Evolutionary conservation across 2,329 filamentous ascomycete species (phyloP).

Genomic region (Trichoderma atroviride): DNA sequence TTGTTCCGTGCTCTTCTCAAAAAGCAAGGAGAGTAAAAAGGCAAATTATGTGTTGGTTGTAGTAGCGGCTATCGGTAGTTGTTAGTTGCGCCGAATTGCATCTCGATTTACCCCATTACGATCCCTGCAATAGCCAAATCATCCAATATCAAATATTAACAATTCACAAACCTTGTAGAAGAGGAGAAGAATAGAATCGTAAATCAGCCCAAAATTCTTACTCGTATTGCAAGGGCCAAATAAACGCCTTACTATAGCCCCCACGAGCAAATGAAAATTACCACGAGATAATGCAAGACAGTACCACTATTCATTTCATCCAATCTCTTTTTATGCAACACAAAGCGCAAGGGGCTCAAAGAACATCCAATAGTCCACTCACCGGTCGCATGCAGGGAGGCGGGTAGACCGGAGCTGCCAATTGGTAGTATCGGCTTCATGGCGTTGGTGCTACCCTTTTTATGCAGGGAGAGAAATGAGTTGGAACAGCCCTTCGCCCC

Average conservation of each 20-base stretch:
- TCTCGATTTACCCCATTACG: background rate
- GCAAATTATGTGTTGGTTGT: background rate
- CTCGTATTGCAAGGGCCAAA: background rate
- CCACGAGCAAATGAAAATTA: background rate
- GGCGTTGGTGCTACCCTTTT: background rate
- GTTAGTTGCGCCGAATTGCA: background rate
- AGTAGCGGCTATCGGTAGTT: background rate
- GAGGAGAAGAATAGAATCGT: background rate
- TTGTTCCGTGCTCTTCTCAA: background rate
- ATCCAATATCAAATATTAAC: background rate
- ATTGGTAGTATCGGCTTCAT: background rate
- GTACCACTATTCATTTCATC: background rate
- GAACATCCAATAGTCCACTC: background rate
- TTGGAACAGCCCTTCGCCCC: too few relatives aligned
- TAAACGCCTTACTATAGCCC: background rate
- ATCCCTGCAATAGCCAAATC: background rate
- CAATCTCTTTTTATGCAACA: background rate
- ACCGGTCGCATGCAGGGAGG: background rate
- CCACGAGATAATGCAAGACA: slow-evolving; percentile 8
- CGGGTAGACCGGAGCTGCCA: background rate
- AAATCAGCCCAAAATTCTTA: background rate
- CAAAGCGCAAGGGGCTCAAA: background rate
- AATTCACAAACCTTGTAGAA: background rate
- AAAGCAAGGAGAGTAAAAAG: background rate
- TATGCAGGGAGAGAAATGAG: slow-evolving; percentile 5